Conservation (phyloP, 805 yeast species). For the Nakazawaea sp. region DNA sequence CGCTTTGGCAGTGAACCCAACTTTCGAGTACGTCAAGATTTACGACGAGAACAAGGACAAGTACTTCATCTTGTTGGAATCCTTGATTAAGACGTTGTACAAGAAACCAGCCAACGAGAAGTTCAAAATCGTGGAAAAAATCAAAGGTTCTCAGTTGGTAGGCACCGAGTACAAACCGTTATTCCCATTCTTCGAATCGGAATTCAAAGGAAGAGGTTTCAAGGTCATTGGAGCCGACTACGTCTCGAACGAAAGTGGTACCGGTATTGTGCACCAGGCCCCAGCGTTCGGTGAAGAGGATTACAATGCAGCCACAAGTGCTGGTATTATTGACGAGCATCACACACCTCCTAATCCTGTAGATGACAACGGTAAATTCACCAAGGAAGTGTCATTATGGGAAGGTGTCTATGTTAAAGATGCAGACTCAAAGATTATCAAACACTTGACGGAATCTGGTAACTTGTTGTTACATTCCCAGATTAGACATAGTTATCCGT, state of each 20-base stretch:
- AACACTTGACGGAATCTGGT: constrained; percentile 72
- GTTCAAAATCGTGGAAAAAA: constrained; percentile 71
- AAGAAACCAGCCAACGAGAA: constrained; percentile 93
- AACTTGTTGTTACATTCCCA: constrained; percentile 71
- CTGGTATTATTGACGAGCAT: constrained; percentile 68
- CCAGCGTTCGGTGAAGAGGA: constrained; percentile 99
- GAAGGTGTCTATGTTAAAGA: constrained; percentile 88
- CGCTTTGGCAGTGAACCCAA: constrained; percentile 87
- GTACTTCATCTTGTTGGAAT: constrained; percentile 79
- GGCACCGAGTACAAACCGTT: constrained; percentile 81
- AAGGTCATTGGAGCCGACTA: constrained; percentile 75
- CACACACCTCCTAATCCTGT: constrained; percentile 86
- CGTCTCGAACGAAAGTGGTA: constrained; percentile 93
- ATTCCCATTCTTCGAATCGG: constrained; percentile 72
- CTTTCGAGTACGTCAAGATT: constrained; percentile 86
- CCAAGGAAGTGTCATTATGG: constrained; percentile 65
- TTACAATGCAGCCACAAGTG: constrained; percentile 71
- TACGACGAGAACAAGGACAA: constrained; percentile 81
- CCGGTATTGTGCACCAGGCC: constrained; percentile 97
- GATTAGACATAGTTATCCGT: constrained; percentile 93
- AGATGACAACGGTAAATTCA: constrained; percentile 87
- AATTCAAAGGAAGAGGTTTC: constrained; percentile 73
- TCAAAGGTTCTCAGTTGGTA: constrained; percentile 72
- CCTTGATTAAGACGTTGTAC: constrained; percentile 76
- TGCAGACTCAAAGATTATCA: constrained; percentile 89